phyloP scores from a whole-genome alignment of 345 rosid species.

The Rhodamnia rubescens region DNA sequence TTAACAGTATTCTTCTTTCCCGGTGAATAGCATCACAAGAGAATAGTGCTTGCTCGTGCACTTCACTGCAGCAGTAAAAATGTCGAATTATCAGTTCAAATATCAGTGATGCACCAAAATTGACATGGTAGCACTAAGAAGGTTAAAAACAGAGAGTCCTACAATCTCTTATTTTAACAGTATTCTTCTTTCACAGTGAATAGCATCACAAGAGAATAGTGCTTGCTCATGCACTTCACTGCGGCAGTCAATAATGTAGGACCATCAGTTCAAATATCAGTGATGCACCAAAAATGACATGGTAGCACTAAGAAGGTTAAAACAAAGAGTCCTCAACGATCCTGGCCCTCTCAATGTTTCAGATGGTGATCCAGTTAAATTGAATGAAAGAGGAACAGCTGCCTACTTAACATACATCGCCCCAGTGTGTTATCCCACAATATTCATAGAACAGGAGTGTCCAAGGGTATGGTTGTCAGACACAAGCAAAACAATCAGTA shows the following conservation, averaged over 20 bases:
- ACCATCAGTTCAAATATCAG: background rate
- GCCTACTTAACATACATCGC: background rate
- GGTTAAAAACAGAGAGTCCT: background rate
- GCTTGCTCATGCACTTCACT: conserved; percentile 99
- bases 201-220: conserved; percentile 56
- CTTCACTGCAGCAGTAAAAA: conserved; percentile 61
- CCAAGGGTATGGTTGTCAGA: background rate
- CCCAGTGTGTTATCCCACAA: background rate
- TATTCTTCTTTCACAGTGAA: conserved; percentile 89
- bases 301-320: background rate
- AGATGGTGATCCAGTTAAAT: background rate
- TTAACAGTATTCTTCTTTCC: conserved; percentile 89
- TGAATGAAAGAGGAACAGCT: background rate
- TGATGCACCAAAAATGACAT: background rate
- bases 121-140: background rate
- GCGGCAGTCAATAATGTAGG: conserved; percentile 15
- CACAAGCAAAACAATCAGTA: background rate
- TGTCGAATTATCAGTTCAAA: background rate
- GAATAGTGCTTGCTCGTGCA: conserved; percentile 82
- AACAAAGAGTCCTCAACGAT: background rate
- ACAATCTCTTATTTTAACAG: conserved; percentile 9
- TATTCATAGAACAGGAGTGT: background rate
- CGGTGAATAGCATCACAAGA: conserved; percentile 77
- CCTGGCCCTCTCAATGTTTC: background rate
- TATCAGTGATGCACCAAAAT: background rate